A percentile compares a stretch with the other conserved stretches of the same genome.
Evolutionary conservation across 1,139 yeast species (phyloP).

Genomic region (Lodderomyces oxycetoniae): DNA sequence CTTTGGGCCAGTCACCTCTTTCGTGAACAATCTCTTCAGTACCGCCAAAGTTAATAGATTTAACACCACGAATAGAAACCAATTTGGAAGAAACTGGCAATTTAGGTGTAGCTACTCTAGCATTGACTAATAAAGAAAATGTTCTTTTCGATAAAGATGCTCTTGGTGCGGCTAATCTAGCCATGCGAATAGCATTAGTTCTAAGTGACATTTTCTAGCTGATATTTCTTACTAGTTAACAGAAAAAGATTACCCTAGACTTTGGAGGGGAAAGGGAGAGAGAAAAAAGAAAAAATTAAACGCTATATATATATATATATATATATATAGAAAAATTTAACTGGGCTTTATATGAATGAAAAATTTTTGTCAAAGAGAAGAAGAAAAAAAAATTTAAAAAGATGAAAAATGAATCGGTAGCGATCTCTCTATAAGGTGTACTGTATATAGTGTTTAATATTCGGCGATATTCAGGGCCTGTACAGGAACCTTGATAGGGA

Average conservation of each 20-base stretch:
- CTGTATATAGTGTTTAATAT: too few species aligned
- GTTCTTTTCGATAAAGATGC: slow-evolving; percentile 62
- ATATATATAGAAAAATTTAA: too few species aligned
- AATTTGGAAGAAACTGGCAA: slow-evolving; percentile 37
- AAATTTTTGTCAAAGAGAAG: background rate
- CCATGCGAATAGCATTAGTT: slow-evolving; percentile 58
- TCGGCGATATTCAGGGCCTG: too few species aligned
- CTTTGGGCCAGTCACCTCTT: slow-evolving; percentile 99
- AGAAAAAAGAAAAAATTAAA: too few species aligned
- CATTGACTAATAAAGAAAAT: slow-evolving; percentile 54
- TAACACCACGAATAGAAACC: background rate
- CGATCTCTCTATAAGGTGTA: too few species aligned
- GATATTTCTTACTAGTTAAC: too few species aligned
- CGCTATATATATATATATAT: too few species aligned
- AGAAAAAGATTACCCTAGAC: too few species aligned
- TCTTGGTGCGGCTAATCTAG: slow-evolving; percentile 53
- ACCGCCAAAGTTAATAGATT: slow-evolving; percentile 94
- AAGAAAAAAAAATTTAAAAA: background rate
- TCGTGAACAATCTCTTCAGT: slow-evolving; percentile 93
- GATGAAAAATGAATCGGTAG: too few species aligned
- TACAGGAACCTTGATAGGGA: too few species aligned
- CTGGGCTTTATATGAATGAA: too few species aligned
- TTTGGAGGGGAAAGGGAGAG: too few species aligned
- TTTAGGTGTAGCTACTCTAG: slow-evolving; percentile 15
- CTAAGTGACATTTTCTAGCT: slow-evolving; percentile 71